These are phyloP conservation scores for Blakeslea trispora DNA, from an alignment of 371 early-diverging fungal genomes.

Conservation along the genomic window DNA sequence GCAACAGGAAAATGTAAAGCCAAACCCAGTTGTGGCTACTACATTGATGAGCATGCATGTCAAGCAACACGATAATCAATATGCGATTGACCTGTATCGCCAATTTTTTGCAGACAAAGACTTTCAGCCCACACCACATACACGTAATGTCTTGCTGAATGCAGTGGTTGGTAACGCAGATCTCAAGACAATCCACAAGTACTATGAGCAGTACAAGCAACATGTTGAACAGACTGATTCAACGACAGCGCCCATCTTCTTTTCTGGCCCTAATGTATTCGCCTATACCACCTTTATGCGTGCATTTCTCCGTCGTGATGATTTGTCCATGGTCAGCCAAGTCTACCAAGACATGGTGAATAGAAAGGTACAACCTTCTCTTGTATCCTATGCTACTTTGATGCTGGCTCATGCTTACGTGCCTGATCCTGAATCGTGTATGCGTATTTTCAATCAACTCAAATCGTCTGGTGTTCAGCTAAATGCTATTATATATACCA, in stretches of 20 bases:
- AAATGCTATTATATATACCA: constrained; percentile 46
- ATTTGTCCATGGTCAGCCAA: constrained; percentile 37
- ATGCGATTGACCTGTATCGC: constrained; percentile 36
- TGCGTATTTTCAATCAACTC: constrained; percentile 34
- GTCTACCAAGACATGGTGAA: constrained; percentile 47
- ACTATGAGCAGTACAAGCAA: constrained; percentile 35
- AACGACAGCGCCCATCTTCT: constrained; percentile 9
- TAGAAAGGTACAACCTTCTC: constrained; percentile 37
- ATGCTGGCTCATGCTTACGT: constrained; percentile 51
- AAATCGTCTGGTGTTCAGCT: constrained; percentile 24
- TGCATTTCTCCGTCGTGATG: constrained; percentile 45
- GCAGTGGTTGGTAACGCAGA: constrained; percentile 37
- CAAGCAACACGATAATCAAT: constrained; percentile 44
- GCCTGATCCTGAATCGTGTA: constrained; percentile 46
- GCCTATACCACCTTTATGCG: constrained; percentile 54
- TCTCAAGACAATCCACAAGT: constrained; percentile 20
- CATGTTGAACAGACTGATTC: constrained; percentile 8
- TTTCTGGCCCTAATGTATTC: constrained; percentile 35
- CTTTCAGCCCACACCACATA: constrained; percentile 28
- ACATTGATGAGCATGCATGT: constrained; percentile 51
- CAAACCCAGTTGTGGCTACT: constrained; percentile 39
- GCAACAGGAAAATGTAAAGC: constrained; percentile 27
- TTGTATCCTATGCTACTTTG: constrained; percentile 41
- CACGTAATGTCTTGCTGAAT: constrained; percentile 43
- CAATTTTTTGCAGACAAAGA: constrained; percentile 27